Conservation (phyloP, 805 yeast genomes). For the Kazachstania kunashirensis region DNA sequence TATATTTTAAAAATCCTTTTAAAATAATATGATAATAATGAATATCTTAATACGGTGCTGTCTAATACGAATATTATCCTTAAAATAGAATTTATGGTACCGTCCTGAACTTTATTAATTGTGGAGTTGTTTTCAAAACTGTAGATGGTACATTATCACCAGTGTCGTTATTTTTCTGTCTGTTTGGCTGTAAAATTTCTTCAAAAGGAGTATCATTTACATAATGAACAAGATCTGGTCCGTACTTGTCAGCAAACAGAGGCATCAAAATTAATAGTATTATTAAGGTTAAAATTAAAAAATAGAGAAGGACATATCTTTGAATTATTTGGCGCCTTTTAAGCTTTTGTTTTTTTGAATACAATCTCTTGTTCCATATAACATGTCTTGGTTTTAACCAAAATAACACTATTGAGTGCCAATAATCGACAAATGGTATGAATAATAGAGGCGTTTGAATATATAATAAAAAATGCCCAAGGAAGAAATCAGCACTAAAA, state of each 20-base stretch:
- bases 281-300: conserved; percentile 33
- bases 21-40: no score
- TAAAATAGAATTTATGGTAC: conserved; percentile 9
- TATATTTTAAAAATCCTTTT: no score
- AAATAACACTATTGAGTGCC: conserved; percentile 57
- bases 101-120: conserved; percentile 27
- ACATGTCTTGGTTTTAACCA: conserved; percentile 54
- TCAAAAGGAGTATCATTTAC: conserved; percentile 19
- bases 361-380: conserved; percentile 29
- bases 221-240: conserved; percentile 20
- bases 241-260: conserved; percentile 28
- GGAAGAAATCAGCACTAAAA: conserved; percentile 53
- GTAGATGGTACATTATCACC: conserved; percentile 45
- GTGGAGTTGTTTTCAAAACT: conserved; percentile 33
- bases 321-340: conserved; percentile 34
- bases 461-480: conserved; percentile 50
- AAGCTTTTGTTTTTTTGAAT: conserved; percentile 32
- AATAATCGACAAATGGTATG: conserved; percentile 52
- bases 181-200: conserved; percentile 49
- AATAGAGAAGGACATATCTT: conserved; percentile 40
- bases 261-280: conserved; percentile 40
- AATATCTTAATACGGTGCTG: no score
- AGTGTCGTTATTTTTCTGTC: conserved; percentile 57
- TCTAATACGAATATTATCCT: no score
- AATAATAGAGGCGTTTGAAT: conserved; percentile 52